Conservation (phyloP, 495 filamentous ascomycete genomes). For the Hypoxylon perforatum region DNA sequence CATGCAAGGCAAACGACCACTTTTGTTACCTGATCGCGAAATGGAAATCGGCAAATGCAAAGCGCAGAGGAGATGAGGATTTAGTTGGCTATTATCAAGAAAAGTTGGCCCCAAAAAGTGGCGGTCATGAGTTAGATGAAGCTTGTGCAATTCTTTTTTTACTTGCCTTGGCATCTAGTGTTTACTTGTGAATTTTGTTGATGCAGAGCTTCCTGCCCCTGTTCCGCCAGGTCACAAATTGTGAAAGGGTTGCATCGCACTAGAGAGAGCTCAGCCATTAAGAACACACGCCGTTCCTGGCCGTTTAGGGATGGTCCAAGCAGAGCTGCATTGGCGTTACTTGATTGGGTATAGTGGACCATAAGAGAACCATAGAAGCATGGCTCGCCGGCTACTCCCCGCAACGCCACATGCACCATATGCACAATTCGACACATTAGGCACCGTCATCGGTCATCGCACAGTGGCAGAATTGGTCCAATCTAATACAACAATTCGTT, state of each 20-base stretch:
- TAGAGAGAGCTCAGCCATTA: constrained; percentile 22
- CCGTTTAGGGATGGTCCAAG: neutral
- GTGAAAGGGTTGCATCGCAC: constrained; percentile 36
- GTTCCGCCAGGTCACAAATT: constrained; percentile 36
- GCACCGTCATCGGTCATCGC: constrained; percentile 1
- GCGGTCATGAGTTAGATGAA: constrained; percentile 35
- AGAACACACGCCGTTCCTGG: neutral
- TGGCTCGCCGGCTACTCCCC: constrained; percentile 13
- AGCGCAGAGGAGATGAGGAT: constrained; percentile 13
- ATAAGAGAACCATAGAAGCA: neutral
- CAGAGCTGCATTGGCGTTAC: neutral
- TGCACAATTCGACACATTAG: constrained; percentile 30
- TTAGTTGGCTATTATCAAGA: neutral
- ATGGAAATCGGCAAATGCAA: neutral
- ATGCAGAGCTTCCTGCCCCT: constrained; percentile 24
- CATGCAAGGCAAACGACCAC: constrained; percentile 30
- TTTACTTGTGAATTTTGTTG: constrained; percentile 46
- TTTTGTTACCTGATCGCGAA: constrained; percentile 16
- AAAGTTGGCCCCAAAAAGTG: constrained; percentile 17
- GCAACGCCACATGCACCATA: constrained; percentile 23
- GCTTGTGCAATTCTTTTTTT: constrained; percentile 29
- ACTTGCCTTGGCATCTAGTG: constrained; percentile 18
- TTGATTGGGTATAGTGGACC: neutral
- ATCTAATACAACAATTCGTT: constrained; percentile 5
- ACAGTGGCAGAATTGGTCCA: constrained; percentile 16